Evolutionary conservation across 495 filamentous ascomycete species (phyloP).

Genomic region (Podospora comata): DNA sequence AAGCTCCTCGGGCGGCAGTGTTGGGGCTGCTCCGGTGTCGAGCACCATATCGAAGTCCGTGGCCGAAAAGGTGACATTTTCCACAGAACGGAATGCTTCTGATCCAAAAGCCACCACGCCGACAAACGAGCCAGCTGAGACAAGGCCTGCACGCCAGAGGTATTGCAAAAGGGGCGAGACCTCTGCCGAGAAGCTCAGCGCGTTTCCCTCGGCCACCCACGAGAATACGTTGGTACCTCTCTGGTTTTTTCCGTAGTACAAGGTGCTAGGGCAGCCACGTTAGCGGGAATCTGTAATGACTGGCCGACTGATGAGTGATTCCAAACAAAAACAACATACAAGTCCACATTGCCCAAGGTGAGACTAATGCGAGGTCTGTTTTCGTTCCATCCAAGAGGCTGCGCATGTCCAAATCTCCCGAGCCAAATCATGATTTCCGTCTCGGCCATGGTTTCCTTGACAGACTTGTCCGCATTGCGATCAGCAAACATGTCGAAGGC

Average conservation of each 20-base stretch:
- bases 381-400: conserved; percentile 26
- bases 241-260: conserved; percentile 29
- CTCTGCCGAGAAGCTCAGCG: conserved; percentile 27
- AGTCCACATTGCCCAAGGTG: conserved; percentile 21
- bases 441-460: conserved; percentile 25
- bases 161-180: conserved; percentile 30
- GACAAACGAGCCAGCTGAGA: conserved; percentile 24
- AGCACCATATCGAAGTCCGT: conserved; percentile 22
- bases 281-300: neutral
- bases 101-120: conserved; percentile 30
- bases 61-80: conserved; percentile 32
- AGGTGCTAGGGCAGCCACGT: conserved; percentile 15
- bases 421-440: conserved; percentile 38
- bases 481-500: conserved; percentile 36
- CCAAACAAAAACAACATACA: conserved; percentile 19
- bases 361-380: conserved; percentile 11
- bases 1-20: conserved; percentile 6
- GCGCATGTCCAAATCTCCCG: conserved; percentile 24
- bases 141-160: conserved; percentile 30
- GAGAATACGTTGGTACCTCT: conserved; percentile 30
- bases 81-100: conserved; percentile 28
- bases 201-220: conserved; percentile 24
- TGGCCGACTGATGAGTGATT: neutral
- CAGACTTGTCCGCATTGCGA: conserved; percentile 20
- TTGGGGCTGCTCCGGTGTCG: conserved; percentile 26